Percentiles rank a stretch among this genome's conserved stretches.
These are phyloP conservation scores for Aspergillus pseudoglaucus DNA, from an alignment of 2,329 filamentous ascomycete species.

Conservation along the genomic window DNA sequence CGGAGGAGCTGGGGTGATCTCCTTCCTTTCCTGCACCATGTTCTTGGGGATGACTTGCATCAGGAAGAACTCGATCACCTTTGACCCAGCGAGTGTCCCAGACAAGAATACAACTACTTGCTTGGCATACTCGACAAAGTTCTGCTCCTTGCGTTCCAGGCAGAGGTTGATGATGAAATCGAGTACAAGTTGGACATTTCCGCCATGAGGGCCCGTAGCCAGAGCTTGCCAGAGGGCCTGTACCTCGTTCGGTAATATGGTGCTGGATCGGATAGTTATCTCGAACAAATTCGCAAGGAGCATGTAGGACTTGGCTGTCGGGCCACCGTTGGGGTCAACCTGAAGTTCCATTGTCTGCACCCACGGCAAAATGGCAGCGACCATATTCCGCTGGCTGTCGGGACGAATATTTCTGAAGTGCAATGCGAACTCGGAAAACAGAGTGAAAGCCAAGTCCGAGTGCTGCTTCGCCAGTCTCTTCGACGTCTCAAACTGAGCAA, in stretches of 20 bases:
- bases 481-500: constrained; percentile 94
- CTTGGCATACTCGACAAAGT: constrained; percentile 96
- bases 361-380: constrained; percentile 92
- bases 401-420: constrained; percentile 86
- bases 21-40: constrained; percentile 91
- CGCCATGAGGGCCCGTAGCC: constrained; percentile 83
- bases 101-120: constrained; percentile 96
- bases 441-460: constrained; percentile 78
- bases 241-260: constrained; percentile 86
- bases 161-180: constrained; percentile 96
- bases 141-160: constrained; percentile 88
- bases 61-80: constrained; percentile 88
- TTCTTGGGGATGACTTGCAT: constrained; percentile 87
- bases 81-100: constrained; percentile 74
- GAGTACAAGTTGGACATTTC: constrained; percentile 88
- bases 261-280: constrained; percentile 88
- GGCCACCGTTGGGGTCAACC: constrained; percentile 83
- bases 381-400: constrained; percentile 82
- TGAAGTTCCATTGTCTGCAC: constrained; percentile 90
- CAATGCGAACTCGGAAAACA: constrained; percentile 91
- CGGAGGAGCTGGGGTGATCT: constrained; percentile 55
- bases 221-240: constrained; percentile 96
- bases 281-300: constrained; percentile 90
- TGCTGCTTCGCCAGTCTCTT: constrained; percentile 84
- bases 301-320: constrained; percentile 88